Evolutionary conservation across 176 grass and related monocot genomes (phyloP).

Genomic region (Oryza glumipatula): DNA sequence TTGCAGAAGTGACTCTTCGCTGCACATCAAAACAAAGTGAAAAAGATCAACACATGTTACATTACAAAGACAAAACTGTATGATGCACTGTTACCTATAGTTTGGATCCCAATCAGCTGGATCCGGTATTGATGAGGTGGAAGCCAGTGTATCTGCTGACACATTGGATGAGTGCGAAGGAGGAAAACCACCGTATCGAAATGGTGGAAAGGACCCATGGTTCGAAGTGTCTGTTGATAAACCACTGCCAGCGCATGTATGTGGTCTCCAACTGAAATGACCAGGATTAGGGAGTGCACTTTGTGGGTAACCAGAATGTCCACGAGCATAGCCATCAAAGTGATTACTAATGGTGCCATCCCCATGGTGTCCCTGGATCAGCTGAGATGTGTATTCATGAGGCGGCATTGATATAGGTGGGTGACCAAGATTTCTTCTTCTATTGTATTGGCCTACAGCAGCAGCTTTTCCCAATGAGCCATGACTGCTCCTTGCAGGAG

Average conservation of each 20-base stretch:
- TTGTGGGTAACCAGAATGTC: slow-evolving; percentile 54
- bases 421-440: slow-evolving; percentile 66
- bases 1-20: slow-evolving; percentile 94
- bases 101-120: slow-evolving; percentile 95
- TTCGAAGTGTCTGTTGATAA: slow-evolving; percentile 43
- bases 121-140: slow-evolving; percentile 67
- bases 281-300: slow-evolving; percentile 57
- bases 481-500: slow-evolving; percentile 71
- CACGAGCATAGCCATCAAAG: slow-evolving; percentile 53
- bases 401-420: slow-evolving; percentile 68
- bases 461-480: slow-evolving; percentile 73
- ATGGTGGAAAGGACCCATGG: slow-evolving; percentile 63
- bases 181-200: slow-evolving; percentile 33
- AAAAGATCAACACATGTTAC: slow-evolving; percentile 16
- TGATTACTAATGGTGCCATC: slow-evolving; percentile 48
- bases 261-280: slow-evolving; percentile 76
- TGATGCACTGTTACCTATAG: slow-evolving; percentile 72
- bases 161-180: slow-evolving; percentile 41
- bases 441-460: slow-evolving; percentile 81
- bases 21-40: slow-evolving; percentile 47
- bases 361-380: slow-evolving; percentile 52
- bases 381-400: slow-evolving; percentile 67
- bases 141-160: slow-evolving; percentile 56
- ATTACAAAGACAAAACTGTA: slow-evolving; percentile 36
- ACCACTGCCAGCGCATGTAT: slow-evolving; percentile 48